Evolutionary conservation across 306 rosid species (phyloP).

Genomic region (Glycine tomentella): DNA sequence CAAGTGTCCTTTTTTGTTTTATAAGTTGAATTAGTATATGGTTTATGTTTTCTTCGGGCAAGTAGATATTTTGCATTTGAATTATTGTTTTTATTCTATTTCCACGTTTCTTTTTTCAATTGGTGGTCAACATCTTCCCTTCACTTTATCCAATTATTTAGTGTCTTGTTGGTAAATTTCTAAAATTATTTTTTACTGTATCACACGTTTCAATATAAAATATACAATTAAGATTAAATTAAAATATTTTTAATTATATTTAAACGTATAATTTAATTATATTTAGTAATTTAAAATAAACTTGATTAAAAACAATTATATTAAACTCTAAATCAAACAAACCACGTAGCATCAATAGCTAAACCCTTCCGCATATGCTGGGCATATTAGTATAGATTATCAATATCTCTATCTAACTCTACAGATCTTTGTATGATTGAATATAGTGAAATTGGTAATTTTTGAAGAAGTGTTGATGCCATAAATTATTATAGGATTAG

Average conservation of each 20-base stretch:
- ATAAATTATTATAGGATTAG: neutral
- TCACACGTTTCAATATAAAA: neutral
- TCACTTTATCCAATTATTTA: neutral
- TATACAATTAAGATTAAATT: neutral
- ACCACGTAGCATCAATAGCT: too few species aligned
- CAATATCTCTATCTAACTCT: neutral
- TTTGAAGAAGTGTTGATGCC: neutral
- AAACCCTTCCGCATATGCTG: too few species aligned
- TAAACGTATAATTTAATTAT: too few species aligned
- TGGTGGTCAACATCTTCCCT: neutral
- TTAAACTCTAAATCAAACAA: too few species aligned
- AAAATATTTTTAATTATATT: too few species aligned
- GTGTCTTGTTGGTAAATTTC: neutral
- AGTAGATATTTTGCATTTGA: neutral
- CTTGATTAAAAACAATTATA: too few species aligned
- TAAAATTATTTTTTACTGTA: neutral
- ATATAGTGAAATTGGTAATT: neutral
- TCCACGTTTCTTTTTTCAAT: neutral
- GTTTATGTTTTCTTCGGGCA: constrained; percentile 1
- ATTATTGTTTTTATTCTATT: neutral
- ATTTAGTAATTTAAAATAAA: too few species aligned
- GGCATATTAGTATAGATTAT: neutral
- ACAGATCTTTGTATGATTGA: neutral
- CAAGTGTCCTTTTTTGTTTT: constrained; percentile 9
- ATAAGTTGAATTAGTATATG: neutral